Evolutionary conservation across 768 basidiomycete species (phyloP), one percentile per base, ranked within the genome.

Genomic region (Collybia sp.): DNA sequence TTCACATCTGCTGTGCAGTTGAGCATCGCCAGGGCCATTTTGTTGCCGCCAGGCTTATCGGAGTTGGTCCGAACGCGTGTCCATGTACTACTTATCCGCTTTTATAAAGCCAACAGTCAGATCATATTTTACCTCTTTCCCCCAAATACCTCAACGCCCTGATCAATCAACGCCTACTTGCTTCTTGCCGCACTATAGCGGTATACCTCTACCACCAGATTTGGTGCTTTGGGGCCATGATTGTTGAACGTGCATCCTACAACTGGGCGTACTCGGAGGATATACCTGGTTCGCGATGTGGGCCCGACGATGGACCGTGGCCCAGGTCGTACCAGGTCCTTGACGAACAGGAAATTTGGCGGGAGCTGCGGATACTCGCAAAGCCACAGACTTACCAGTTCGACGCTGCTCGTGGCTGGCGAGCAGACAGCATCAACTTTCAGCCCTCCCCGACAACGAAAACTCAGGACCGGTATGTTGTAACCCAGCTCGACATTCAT

Each of bases 381-480:
- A 74, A 75, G 48, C 79, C 79, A 0, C 76, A 78, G 41, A 72
- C 63, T 42, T 53, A 67, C 17, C 52, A 60, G 30, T 67, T 79
- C 18, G 70, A 66, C 31, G 49, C 49, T 9, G 53, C 53, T 31
- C 52, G 45, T 43, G 67, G 57, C 45, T 70, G 61, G 54, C 61
- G 65, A n/a, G 81, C 74, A 4, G 80, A 84, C 53, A 75, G 72
- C 37, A 63, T 85, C 59, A 85, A 84, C 56, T 85, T 85, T 48
- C 83, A 85, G 50, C 83, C 83, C 3, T 82, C 77, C 32, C 65
- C 68, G 0, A 66, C 61, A 8, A 69, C 73, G 15, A 66, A 61
- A 49, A 83, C 79, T 1, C 83, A 85, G 63, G 83, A 85, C 54
- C 71, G 83, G 46, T 82, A 82, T 50, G 72, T 81, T 25, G 72